Evolutionary conservation across 805 yeast genomes (phyloP).

Genomic region (Lipomyces yamadae): DNA sequence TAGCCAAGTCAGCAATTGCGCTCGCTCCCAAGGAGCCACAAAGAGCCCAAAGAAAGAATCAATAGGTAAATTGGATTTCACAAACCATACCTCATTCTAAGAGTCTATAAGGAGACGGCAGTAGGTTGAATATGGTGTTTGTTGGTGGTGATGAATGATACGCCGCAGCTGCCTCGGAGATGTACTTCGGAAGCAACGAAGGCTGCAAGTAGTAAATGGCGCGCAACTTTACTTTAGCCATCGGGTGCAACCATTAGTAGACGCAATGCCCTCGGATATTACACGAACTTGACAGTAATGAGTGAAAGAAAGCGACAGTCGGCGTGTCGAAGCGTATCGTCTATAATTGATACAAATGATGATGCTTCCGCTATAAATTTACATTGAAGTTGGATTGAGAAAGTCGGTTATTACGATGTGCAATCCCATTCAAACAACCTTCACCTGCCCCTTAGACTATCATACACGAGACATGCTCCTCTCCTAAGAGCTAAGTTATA

Average conservation of each 20-base stretch:
- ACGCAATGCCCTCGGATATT: no score
- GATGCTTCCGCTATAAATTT: no score
- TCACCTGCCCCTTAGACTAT: neutral
- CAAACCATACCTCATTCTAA: neutral
- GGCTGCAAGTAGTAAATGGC: no score
- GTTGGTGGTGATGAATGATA: neutral
- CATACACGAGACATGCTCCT: neutral
- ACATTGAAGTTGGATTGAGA: neutral
- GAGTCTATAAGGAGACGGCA: neutral
- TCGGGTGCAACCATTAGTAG: no score
- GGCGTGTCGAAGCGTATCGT: no score
- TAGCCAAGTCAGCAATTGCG: neutral
- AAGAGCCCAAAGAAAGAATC: neutral
- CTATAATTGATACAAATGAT: no score
- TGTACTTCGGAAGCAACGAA: neutral
- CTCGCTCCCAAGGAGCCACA: neutral
- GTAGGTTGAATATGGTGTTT: neutral
- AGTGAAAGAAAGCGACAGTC: no score
- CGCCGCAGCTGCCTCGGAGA: neutral
- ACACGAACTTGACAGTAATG: no score
- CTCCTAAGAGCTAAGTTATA: neutral
- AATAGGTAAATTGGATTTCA: neutral
- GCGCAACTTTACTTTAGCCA: no score
- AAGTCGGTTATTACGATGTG: neutral
- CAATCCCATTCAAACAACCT: neutral